These are phyloP conservation scores for Quercus alba DNA, from an alignment of 306 rosid genomes.

Conservation along the genomic window DNA sequence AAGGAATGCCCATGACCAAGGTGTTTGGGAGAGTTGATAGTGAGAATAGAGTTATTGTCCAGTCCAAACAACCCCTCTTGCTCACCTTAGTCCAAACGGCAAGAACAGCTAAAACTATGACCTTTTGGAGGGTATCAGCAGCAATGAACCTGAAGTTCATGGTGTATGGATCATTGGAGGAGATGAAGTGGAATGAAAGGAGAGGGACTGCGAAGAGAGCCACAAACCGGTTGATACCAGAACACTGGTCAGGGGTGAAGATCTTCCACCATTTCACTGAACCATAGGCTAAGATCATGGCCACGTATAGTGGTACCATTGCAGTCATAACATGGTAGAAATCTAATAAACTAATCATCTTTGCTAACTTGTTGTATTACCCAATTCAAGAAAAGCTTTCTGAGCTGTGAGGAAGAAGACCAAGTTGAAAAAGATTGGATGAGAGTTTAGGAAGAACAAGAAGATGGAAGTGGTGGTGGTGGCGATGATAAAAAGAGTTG, in stretches of 20 bases:
- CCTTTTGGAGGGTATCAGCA: conserved; percentile 81
- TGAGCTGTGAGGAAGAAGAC: not conserved
- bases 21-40: conserved; percentile 85
- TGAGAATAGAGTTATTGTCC: conserved; percentile 84
- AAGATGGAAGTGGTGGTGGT: conserved; percentile 18
- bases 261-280: conserved; percentile 98
- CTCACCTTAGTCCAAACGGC: conserved; percentile 48
- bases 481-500: conserved; percentile 35
- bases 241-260: conserved; percentile 87
- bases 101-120: conserved; percentile 57
- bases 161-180: conserved; percentile 71
- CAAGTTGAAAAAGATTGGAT: not conserved
- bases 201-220: conserved; percentile 92
- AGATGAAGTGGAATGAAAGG: conserved; percentile 85
- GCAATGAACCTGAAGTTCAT: conserved; percentile 82
- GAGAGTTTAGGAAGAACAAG: conserved; percentile 15
- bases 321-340: conserved; percentile 96
- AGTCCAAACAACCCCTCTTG: conserved; percentile 71
- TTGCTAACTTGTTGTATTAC: not conserved
- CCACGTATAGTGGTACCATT: conserved; percentile 89
- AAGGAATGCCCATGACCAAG: conserved; percentile 83
- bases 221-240: conserved; percentile 86
- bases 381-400: not conserved
- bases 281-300: conserved; percentile 87
- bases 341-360: conserved; percentile 66